phyloP scores from a whole-genome alignment of 108 stramenopile genomes.

The Asterionellopsis glacialis region DNA sequence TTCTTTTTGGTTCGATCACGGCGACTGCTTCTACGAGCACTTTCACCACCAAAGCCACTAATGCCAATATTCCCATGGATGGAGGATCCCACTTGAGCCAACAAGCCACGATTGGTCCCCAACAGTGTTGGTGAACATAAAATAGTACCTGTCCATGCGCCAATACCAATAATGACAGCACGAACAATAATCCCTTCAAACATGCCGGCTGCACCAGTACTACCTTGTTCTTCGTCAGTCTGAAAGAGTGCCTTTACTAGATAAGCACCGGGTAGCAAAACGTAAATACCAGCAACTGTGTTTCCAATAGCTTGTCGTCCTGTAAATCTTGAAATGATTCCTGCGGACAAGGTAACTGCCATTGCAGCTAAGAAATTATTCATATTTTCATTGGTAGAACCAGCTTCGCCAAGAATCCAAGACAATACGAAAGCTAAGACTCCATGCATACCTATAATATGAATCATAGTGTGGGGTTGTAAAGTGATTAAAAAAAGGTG shows the following conservation, averaged over 20 bases:
- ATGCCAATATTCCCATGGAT: no score
- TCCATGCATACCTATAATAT: conserved; percentile 21
- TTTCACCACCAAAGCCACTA: no score
- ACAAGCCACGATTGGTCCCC: conserved; percentile 6
- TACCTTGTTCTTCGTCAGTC: background rate
- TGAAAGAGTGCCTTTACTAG: conserved; percentile 13
- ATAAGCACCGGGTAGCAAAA: conserved; percentile 22
- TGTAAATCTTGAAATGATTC: conserved; percentile 21
- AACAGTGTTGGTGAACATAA: conserved; percentile 21
- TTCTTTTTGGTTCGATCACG: no score
- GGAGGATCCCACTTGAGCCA: no score
- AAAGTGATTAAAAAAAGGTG: no score
- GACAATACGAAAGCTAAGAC: conserved; percentile 9
- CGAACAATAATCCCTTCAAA: conserved; percentile 8
- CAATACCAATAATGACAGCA: conserved; percentile 21
- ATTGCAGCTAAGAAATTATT: conserved; percentile 12
- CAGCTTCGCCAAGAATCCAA: conserved; percentile 4
- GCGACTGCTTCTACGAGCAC: no score
- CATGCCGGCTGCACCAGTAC: background rate
- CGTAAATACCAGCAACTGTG: conserved; percentile 22
- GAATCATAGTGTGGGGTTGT: no score
- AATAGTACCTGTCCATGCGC: conserved; percentile 24
- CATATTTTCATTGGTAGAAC: conserved; percentile 1
- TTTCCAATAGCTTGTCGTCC: conserved; percentile 27
- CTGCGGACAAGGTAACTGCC: conserved; percentile 21